Base-by-base conservation (phyloP, 1,139 yeast genomes). In the Spathaspora sp. region DNA sequence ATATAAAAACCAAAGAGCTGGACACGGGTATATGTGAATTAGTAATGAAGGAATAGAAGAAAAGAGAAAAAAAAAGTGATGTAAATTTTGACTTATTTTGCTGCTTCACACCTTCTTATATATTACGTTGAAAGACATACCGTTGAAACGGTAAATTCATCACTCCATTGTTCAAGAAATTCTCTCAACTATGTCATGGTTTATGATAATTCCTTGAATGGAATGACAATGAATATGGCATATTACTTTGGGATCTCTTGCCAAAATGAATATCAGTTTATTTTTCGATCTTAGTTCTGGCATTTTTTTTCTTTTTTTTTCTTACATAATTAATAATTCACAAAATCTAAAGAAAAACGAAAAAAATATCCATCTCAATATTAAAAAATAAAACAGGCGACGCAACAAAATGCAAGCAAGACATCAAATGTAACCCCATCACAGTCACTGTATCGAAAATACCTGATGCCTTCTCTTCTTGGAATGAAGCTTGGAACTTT, bases 361-460 rank as follows among this genome's bases (percentile, higher is more conserved):
- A 13, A 13, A 31, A 31, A 31, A n/a, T n/a, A 31, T 13, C 10
- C 4, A 7, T 31, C 2, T 13, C 9, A 13, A 31, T n/a, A 15
- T 31, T 15, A 31, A 31, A 31, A 31, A 31, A 31, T 31, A 31
- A 15, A 13, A 13, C 36, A 31, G 18, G 31, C 31, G 31, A 31
- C 36, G 2, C 29, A 31, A 31, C 36, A 31, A 11, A n/a, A 27
- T 4, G 7, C n/a, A 27, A n/a, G 31, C 31, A n/a, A n/a, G n/a
- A n/a, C n/a, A 27, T 27, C 31, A 27, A 27, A 31, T 31, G 36
- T 13, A 31, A 31, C 36, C 36, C 36, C 36, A 31, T 31, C 36
- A 31, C 36, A 31, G 16, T 31, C 13, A 8, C 7, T 15, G 7
- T 31, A 11, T 29, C 15, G 5, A 13, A 17, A 31, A 27, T 2